Conservation (phyloP, 345 rosid genomes). For the Pugionium dolabratum region DNA sequence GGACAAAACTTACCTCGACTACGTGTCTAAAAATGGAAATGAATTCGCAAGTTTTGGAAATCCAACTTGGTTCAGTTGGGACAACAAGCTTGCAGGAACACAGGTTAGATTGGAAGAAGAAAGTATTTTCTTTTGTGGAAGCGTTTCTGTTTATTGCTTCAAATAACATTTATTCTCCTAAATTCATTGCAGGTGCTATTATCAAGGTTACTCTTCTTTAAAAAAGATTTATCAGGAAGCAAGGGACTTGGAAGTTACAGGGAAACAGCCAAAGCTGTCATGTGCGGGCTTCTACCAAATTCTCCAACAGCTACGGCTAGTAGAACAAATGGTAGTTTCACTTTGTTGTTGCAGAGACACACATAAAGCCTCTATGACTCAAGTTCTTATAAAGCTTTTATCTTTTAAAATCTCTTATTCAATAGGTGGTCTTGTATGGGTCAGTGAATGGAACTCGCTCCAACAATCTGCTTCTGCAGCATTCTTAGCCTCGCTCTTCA, state of each 20-base stretch:
- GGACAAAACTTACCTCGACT: conserved; percentile 70
- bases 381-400: neutral
- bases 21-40: conserved; percentile 64
- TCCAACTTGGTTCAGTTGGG: conserved; percentile 99
- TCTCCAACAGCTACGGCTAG: conserved; percentile 87
- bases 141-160: neutral
- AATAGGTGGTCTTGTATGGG: conserved; percentile 93
- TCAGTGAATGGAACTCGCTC: conserved; percentile 80
- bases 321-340: conserved; percentile 69
- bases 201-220: conserved; percentile 78
- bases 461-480: conserved; percentile 96
- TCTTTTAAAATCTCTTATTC: neutral
- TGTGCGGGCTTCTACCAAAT: conserved; percentile 83
- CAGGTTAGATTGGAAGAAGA: conserved; percentile 53
- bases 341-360: conserved; percentile 5
- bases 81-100: conserved; percentile 88
- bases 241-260: conserved; percentile 64
- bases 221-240: conserved; percentile 59
- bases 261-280: conserved; percentile 86
- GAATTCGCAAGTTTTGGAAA: conserved; percentile 72
- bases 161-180: neutral
- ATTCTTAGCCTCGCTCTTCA: conserved; percentile 79
- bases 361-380: neutral
- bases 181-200: conserved; percentile 64
- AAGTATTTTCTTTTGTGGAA: neutral